Evolutionary conservation across 139 green algal species (phyloP).

Genomic region (Mesotaenium endlicherianum): DNA sequence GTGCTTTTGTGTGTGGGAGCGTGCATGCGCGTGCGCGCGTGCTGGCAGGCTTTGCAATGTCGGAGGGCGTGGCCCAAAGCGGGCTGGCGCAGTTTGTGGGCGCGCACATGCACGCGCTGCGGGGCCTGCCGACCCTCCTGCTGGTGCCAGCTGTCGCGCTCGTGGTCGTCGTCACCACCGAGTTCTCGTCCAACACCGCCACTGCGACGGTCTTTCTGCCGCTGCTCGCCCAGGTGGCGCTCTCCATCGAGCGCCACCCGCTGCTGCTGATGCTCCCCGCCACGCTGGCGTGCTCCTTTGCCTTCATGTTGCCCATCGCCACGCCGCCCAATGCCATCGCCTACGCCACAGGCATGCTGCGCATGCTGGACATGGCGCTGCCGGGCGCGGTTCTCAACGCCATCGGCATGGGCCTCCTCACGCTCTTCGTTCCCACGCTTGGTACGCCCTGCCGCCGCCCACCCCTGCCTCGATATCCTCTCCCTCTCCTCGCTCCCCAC

Average conservation of each 20-base stretch:
- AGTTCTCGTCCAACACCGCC: constrained; percentile 46
- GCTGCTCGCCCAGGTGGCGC: constrained; percentile 23
- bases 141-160: constrained; percentile 5
- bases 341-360: constrained; percentile 18
- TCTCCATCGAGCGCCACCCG: constrained; percentile 17
- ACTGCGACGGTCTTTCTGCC: constrained; percentile 39
- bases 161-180: constrained; percentile 19
- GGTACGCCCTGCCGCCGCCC: too few relatives aligned
- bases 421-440: constrained; percentile 9
- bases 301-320: constrained; percentile 49
- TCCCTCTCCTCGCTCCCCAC: not conserved
- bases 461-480: not conserved
- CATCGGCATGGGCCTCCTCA: constrained; percentile 7
- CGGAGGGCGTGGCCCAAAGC: constrained; percentile 5
- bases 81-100: constrained; percentile 19
- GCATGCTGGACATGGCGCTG: constrained; percentile 29
- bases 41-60: constrained; percentile 30
- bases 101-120: not conserved
- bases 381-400: constrained; percentile 28
- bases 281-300: constrained; percentile 30
- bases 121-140: not conserved
- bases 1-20: not conserved
- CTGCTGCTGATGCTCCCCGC: constrained; percentile 37
- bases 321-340: constrained; percentile 48
- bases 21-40: not conserved